Base-by-base conservation (phyloP, 495 filamentous ascomycete genomes). In the Talaromyces trachyspermus region DNA sequence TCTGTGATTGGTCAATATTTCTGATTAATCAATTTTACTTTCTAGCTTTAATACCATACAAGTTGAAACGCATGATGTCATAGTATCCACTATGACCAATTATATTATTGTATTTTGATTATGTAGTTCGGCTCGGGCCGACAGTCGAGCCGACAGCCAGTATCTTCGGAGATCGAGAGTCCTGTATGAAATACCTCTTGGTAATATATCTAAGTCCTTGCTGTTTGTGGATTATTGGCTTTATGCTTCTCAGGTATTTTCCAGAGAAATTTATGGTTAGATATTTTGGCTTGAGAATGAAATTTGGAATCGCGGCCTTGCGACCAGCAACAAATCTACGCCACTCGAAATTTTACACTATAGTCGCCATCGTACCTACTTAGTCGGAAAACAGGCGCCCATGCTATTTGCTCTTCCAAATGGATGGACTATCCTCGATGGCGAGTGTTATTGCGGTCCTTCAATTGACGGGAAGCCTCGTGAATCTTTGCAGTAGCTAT, bases 401-500 rank as follows among this genome's bases (percentile, higher is more conserved):
- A 39, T 44, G 44, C 44, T 38, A 39, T 52, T n/a, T n/a, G 39
- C 49, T 22, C 41, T 49, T 27, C 40, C 4, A 41, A 49, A 59
- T 59, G 56, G 50, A 56, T 52, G 42, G 19, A 25, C 14, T 59
- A 30, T 56, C 51, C 10, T 45, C 42, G 27, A 49, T 43, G 25
- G 33, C 46, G 19, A 59, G 56, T 49, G 56, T 56, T 48, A 51
- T 59, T 46, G 54, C 59, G 43, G 43, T 59, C 38, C 53, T 63
- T 47, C 58, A 63, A 50, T 44, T 59, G 17, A 53, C 58, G 14
- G 54, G 50, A 49, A 56, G 42, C 46, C 29, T 63, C 25, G 53
- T 54, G 52, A 53, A 59, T 43, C 32, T 61, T 56, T 63, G 58
- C 30, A 54, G 60, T 23, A 56, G 55, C 29, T 63, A 61, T 43